A percentile compares a stretch with the other conserved stretches of the same genome.
phyloP scores from a whole-genome alignment of 768 basidiomycete genomes.

The Tulasnella sp. region DNA sequence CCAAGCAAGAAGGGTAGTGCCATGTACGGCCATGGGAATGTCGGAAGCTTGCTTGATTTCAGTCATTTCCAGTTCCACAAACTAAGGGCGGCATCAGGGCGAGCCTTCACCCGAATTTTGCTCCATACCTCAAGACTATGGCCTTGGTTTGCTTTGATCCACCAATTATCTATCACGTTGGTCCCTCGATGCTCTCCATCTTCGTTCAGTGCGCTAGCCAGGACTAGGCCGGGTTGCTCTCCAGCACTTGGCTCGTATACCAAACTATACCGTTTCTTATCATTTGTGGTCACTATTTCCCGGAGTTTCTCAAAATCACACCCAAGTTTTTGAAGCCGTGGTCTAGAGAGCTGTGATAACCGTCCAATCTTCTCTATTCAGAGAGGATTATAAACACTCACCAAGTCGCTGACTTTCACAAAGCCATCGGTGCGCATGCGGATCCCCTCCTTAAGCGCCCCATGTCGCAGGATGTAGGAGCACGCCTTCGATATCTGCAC shows the following conservation, averaged over 20 bases:
- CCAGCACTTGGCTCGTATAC: constrained; percentile 33
- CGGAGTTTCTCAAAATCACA: constrained; percentile 44
- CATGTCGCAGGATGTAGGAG: constrained; percentile 86
- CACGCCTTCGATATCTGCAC: constrained; percentile 73
- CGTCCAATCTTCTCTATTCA: not conserved
- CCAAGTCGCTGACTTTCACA: constrained; percentile 68
- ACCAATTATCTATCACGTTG: constrained; percentile 41
- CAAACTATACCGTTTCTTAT: constrained; percentile 54
- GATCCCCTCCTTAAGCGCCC: constrained; percentile 62
- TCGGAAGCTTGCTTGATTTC: constrained; percentile 45
- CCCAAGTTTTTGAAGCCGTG: constrained; percentile 42
- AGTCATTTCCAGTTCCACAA: constrained; percentile 52
- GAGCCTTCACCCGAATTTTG: not conserved
- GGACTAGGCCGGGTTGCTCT: not conserved
- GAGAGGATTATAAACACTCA: constrained; percentile 33
- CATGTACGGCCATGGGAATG: constrained; percentile 74
- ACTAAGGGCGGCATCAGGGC: constrained; percentile 31
- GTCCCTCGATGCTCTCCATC: not conserved
- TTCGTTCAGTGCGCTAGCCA: not conserved
- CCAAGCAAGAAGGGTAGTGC: constrained; percentile 63
- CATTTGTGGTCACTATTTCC: constrained; percentile 52
- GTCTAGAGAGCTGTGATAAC: constrained; percentile 32
- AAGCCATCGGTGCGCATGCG: constrained; percentile 75
- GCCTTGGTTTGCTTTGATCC: constrained; percentile 84
- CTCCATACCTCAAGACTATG: constrained; percentile 62